phyloP scores from a whole-genome alignment of 177 flowering plant genomes.

The Tripterygium wilfordii region DNA sequence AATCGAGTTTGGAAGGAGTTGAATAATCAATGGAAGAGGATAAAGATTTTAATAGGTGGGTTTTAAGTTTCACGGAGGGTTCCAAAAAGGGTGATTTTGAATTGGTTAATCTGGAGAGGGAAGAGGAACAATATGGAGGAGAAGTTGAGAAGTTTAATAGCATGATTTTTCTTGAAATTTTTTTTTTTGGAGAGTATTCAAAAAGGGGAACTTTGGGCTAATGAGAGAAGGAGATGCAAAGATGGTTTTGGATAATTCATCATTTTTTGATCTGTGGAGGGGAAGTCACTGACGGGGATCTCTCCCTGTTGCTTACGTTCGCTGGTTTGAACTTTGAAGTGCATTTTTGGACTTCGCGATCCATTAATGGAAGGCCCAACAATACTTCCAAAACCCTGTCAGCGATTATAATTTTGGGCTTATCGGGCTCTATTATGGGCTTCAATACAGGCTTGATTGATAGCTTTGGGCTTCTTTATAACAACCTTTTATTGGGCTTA shows the following conservation, averaged over 20 bases:
- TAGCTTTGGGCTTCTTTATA: too few relatives aligned
- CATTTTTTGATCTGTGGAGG: constrained; percentile 20
- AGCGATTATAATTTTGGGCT: too few relatives aligned
- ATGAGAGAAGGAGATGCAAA: constrained; percentile 1
- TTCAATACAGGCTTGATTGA: too few relatives aligned
- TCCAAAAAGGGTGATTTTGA: constrained; percentile 22
- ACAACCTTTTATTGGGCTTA: too few relatives aligned
- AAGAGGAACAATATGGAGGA: constrained; percentile 22
- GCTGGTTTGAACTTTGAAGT: too few relatives aligned
- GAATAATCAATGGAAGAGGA: constrained; percentile 18
- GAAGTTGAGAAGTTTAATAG: constrained; percentile 32
- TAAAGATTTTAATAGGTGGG: constrained; percentile 37
- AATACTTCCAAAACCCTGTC: too few relatives aligned
- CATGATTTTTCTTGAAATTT: constrained; percentile 25
- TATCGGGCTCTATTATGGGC: too few relatives aligned
- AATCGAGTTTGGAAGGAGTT: constrained; percentile 15
- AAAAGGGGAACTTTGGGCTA: constrained; percentile 5
- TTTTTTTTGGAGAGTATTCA: not conserved
- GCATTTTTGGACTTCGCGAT: too few relatives aligned
- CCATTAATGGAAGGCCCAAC: too few relatives aligned
- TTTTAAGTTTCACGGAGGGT: constrained; percentile 21
- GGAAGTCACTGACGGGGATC: constrained; percentile 7
- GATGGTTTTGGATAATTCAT: constrained; percentile 23
- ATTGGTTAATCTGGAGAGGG: constrained; percentile 21
- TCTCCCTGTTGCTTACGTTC: not conserved